Evolutionary conservation across 768 basidiomycete genomes (phyloP), one percentile per base, ranked within the genome.

Genomic region (Podaxis carcinomalis): DNA sequence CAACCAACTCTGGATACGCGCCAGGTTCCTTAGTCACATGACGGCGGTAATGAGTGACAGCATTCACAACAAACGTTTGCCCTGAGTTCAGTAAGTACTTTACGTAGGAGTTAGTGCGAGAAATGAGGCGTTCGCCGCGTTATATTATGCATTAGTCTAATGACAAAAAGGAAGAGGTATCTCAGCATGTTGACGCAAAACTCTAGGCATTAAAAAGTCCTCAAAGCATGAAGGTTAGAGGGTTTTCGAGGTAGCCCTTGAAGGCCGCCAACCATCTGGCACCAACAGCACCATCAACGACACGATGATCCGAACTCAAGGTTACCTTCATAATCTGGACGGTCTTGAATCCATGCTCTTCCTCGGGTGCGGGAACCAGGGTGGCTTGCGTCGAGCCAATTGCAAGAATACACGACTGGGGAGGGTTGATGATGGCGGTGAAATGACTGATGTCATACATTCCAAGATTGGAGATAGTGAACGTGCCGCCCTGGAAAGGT

Each of bases 381-480:
- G 89, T 90, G n/a, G 92, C 83, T 72, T 87, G 83, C 16, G 93
- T 94, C 19, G 88, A 83, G 37, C 97, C 95, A 67, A 98, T 86
- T 49, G 97, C 97, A 63, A 99, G 88, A 69, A 98, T 99, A 77
- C 95, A 98, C 51, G 93, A 92, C 75, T 98, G 97, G 25, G 97
- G 97, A 13, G 91, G 87, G 82, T 99, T 99, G 84, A 99, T 96
- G 79, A 99, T 98, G 51, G 97, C 97, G 13, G 95, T 98, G 76
- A 99, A 99, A 76, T 95, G 90, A 58, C 87, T 84, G 69, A 98
- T 85, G 63, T 91, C 95, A 71, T 83, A 97, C 97, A 99, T 99
- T 76, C 97, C 97, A 59, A 99, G 83, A 79, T 99, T 99, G 62
- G 97, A 99, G 73, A 99, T 93, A 47, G 97, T 98, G 79, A 99